A percentile compares a stretch with the other conserved stretches of the same genome.
These are phyloP conservation scores for Pisolithus orientalis DNA, from an alignment of 768 basidiomycete genomes.

Conservation along the genomic window DNA sequence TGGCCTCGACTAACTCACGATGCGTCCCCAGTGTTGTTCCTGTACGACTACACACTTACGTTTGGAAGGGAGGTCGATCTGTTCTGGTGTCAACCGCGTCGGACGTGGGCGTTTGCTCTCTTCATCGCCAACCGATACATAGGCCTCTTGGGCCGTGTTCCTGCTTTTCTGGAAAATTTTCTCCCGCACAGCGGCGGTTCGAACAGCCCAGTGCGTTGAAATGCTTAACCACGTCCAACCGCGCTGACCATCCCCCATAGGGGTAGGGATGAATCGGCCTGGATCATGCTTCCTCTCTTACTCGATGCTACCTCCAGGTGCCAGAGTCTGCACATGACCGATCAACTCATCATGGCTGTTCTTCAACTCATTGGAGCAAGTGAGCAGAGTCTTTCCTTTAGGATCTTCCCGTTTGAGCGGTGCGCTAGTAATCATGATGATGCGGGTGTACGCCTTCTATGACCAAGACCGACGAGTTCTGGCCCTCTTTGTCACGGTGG, in stretches of 20 bases:
- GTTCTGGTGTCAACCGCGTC: slow-evolving; percentile 32
- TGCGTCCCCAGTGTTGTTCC: slow-evolving; percentile 15
- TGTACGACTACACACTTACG: slow-evolving; percentile 43
- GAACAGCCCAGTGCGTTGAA: neutral
- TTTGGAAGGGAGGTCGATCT: slow-evolving; percentile 34
- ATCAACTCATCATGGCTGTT: neutral
- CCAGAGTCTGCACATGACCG: neutral
- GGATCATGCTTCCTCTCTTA: too few relatives aligned
- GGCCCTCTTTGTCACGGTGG: neutral
- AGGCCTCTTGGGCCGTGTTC: slow-evolving; percentile 32
- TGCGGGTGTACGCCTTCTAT: slow-evolving; percentile 4
- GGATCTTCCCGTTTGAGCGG: neutral
- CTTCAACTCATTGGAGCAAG: slow-evolving; percentile 1
- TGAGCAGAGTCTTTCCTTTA: neutral
- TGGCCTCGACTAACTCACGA: neutral
- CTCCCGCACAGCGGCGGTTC: neutral
- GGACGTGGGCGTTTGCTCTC: slow-evolving; percentile 30
- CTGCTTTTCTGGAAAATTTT: slow-evolving; percentile 32
- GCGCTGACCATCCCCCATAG: neutral
- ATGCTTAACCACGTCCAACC: too few relatives aligned
- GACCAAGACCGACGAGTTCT: neutral
- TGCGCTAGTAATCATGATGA: neutral
- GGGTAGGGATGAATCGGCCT: neutral
- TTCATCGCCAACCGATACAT: slow-evolving; percentile 39
- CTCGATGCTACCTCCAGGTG: neutral